Conservation (phyloP, 192 early-diverging fungal genomes). For the Spizellomyces punctatus region DNA sequence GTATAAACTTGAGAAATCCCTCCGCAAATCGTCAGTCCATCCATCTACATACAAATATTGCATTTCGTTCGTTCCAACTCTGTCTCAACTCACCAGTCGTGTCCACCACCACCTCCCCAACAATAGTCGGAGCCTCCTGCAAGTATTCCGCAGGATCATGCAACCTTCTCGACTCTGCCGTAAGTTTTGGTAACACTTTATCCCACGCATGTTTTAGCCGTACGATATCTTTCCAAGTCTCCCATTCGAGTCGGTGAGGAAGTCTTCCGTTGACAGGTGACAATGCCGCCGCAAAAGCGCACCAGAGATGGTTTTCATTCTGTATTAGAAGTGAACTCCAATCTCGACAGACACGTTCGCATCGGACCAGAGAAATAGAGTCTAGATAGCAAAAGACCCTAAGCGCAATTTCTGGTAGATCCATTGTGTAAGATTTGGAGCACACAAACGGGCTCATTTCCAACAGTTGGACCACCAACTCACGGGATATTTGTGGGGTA, state of each 20-base stretch:
- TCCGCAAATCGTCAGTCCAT: not conserved
- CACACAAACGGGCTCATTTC: no score
- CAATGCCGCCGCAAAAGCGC: not conserved
- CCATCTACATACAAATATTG: not conserved
- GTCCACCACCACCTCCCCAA: not conserved
- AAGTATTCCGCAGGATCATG: no score
- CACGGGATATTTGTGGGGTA: no score
- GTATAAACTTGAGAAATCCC: not conserved
- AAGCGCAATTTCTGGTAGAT: constrained; percentile 18
- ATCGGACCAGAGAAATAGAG: not conserved
- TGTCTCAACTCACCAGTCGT: not conserved
- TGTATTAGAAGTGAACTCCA: constrained; percentile 6
- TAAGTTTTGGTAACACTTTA: not conserved
- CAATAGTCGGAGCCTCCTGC: no score
- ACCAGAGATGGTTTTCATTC: constrained; percentile 14
- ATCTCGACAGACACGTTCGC: constrained; percentile 11
- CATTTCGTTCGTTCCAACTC: not conserved
- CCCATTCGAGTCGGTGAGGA: constrained; percentile 1
- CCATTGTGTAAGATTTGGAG: not conserved
- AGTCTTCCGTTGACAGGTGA: not conserved
- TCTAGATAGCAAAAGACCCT: constrained; percentile 21
- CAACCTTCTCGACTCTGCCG: not conserved
- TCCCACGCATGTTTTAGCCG: constrained; percentile 8
- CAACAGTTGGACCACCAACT: no score
- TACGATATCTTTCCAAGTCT: constrained; percentile 25